Base-by-base conservation (phyloP, 2,329 filamentous ascomycete species). In the Epichloe sylvatica region DNA sequence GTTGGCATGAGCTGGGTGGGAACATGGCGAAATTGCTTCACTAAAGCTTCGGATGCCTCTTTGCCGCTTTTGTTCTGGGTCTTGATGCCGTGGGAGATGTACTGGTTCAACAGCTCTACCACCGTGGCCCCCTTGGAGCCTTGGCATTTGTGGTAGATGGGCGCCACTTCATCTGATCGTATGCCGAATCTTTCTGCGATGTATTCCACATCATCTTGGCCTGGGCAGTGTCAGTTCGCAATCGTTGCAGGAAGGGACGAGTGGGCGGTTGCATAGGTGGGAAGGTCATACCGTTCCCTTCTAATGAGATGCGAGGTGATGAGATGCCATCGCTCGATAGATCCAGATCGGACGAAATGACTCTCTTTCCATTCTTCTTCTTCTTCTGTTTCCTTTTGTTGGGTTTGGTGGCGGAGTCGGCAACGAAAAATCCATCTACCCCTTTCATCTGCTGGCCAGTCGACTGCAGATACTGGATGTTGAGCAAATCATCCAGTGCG, bases 401-500 rank as follows among this genome's bases (percentile, higher is more conserved):
- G 12, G 36, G 21, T 52, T 70, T 72, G 17, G 53, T 59, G 6
- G 54, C 53, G 19, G 47, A 52, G 43, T 79, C 74, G 0, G 74
- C 74, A 38, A 78, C 73, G 21, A 78, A 80, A 61, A 95, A 95
- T 0, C 78, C 88, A 51, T 96, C 88, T n/a, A 96, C 72, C 0
- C 89, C 86, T 61, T 85, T 91, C 1, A 74, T 70, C 1, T 76
- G 70, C 49, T 78, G 71, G 0, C 77, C 77, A 1, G 72, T 75
- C 50, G 88, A 79, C 51, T 87, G 80, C 4, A 96, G 80, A 59
- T 83, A 88, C 19, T 85, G 80, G 13, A 87, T 73, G 55, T 85
- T 94, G 34, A 96, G 74, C 12, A 97, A 70, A 51, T 88, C 81
- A 57, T 95, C 88, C 53, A 94, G 81, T 1, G 87, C 80, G 13